Conservation (phyloP, 1,139 yeast genomes). For the Scheffersomyces cryptocercus region DNA sequence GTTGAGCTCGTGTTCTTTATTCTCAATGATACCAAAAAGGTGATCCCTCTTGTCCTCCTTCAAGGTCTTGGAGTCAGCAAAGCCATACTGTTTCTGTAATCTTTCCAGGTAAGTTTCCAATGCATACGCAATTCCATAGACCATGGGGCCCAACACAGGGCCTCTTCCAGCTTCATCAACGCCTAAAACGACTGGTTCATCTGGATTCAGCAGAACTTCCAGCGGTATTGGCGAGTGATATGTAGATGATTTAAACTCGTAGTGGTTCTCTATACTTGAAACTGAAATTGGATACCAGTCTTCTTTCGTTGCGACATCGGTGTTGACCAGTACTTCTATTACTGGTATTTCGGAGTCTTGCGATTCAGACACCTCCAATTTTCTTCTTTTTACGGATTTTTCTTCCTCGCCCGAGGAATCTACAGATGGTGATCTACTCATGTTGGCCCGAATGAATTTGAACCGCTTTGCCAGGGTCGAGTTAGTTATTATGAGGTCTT, state of each 20-base stretch:
- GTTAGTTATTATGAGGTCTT: too few species aligned
- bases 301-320: not conserved
- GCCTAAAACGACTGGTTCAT: conserved; percentile 58
- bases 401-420: not conserved
- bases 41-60: conserved; percentile 69
- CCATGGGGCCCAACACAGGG: conserved; percentile 97
- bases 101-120: conserved; percentile 50
- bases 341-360: not conserved
- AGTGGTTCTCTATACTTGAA: conserved; percentile 21
- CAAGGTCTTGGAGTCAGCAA: conserved; percentile 89
- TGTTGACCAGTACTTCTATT: not conserved
- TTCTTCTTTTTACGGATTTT: conserved; percentile 2
- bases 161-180: conserved; percentile 99
- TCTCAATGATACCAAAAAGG: conserved; percentile 61
- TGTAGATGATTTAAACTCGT: conserved; percentile 33
- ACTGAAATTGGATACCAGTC: conserved; percentile 39
- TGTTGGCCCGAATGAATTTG: not conserved
- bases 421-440: not conserved
- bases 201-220: conserved; percentile 14
- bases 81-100: conserved; percentile 64
- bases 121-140: conserved; percentile 85
- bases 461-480: too few species aligned
- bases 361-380: not conserved
- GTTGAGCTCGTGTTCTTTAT: conserved; percentile 42
- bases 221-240: conserved; percentile 36